A percentile compares a stretch with the other conserved stretches of the same genome.
Evolutionary conservation across 2,329 filamentous ascomycete genomes (phyloP).

Genomic region (Apiospora marii): DNA sequence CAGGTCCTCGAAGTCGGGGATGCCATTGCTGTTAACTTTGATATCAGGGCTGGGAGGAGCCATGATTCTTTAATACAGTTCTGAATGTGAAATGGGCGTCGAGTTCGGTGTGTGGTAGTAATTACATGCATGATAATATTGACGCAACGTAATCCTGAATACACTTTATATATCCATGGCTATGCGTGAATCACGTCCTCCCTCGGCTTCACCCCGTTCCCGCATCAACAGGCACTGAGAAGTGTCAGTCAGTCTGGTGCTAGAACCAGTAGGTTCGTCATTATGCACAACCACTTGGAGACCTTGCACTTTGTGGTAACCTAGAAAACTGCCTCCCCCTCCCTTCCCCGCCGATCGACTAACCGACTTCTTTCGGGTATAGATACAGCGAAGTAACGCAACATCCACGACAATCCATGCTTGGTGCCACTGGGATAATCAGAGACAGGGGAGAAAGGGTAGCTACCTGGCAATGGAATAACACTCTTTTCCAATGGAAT

Average conservation of each 20-base stretch:
- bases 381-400: slow-evolving; percentile 3
- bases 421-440: not conserved
- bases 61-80: slow-evolving; percentile 30
- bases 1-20: slow-evolving; percentile 47
- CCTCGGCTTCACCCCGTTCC: not conserved
- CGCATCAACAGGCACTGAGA: not conserved
- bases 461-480: not conserved
- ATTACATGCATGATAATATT: not conserved
- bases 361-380: not conserved
- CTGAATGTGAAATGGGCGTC: not conserved
- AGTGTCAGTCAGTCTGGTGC: not conserved
- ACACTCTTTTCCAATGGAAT: not conserved
- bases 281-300: slow-evolving; percentile 3
- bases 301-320: not conserved
- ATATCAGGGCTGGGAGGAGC: slow-evolving; percentile 37
- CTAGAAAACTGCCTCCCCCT: not conserved
- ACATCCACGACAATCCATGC: too few species aligned
- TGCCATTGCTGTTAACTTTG: slow-evolving; percentile 49
- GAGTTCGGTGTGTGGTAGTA: not conserved
- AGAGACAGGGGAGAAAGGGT: not conserved
- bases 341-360: not conserved
- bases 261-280: not conserved
- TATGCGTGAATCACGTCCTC: not conserved
- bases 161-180: too few species aligned
- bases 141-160: not conserved